Base-by-base conservation (phyloP, 768 basidiomycete genomes). In the Russula sp. region DNA sequence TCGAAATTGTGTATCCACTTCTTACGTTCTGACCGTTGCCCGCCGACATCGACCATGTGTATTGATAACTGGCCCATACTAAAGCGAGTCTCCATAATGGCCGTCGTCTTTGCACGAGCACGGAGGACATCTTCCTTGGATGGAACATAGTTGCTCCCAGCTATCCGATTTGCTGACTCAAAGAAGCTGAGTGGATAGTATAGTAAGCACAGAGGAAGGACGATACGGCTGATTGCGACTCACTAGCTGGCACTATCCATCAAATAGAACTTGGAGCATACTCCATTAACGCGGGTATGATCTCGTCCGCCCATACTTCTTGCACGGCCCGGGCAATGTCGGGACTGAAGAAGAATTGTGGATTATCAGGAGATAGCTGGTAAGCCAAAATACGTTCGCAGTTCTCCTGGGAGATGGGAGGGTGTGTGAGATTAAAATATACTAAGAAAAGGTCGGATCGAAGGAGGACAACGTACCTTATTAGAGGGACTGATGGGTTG, bases 161-260 rank as follows among this genome's bases (percentile, higher is more conserved):
- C 92, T 73, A 98, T 94, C 51, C 94, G 85, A n/a, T 84, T 76
- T 11, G 94, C 88, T 59, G 93, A 85, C 13, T 81, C 79, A 76
- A 97, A 95, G 77, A 98, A 98, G 75, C 91, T 94, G 68, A 5
- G 57, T 8, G 46, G 49, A 38, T 8, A n/a, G 22, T 16, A 50
- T 30, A 40, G 46, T 65, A 34, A 61, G 59, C 18, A 30, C 5
- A 42, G 20, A 22, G 5, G 20, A 44, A 6, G 26, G 18, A 58
- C 30, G n/a, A 46, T 5, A 34, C 20, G 30, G 8, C 28, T 3
- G 3, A 18, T 13, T n/a, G 28, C 20, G 14, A 82, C 89, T 72
- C 69, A 92, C 91, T 96, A 96, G 50, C 80, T 80, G 0, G 95
- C 95, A n/a, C 85, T 90, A 72, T 97, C 95, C 92, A 95, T 96